phyloP scores from a whole-genome alignment of 2,329 filamentous ascomycete species.

The Ilyonectria robusta region DNA sequence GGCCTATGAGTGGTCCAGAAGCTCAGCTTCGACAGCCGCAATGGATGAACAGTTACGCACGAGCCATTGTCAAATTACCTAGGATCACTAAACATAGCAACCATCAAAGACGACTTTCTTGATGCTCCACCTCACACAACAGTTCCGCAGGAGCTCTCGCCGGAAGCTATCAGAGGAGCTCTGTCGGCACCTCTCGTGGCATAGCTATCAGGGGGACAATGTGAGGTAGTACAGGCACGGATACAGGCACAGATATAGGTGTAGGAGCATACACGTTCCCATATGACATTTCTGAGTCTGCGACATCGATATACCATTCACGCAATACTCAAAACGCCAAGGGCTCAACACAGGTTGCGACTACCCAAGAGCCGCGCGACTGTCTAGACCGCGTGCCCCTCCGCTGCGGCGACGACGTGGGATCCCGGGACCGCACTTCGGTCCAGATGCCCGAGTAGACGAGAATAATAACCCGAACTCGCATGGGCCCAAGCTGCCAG shows the following conservation, averaged over 20 bases:
- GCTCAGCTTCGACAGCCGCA: constrained; percentile 24
- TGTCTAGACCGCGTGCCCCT: constrained; percentile 22
- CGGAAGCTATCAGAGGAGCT: neutral
- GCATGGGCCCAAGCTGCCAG: constrained; percentile 1
- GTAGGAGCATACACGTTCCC: neutral
- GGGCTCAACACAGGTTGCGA: constrained; percentile 8
- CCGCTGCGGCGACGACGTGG: constrained; percentile 9
- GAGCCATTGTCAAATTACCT: constrained; percentile 37
- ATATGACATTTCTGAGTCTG: neutral
- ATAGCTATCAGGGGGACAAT: neutral
- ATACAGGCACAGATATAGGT: neutral
- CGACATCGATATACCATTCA: neutral
- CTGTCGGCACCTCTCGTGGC: neutral
- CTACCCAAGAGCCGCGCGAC: constrained; percentile 7
- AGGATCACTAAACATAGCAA: constrained; percentile 38
- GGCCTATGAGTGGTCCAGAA: constrained; percentile 3
- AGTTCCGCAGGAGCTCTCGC: neutral
- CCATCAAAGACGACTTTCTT: constrained; percentile 25
- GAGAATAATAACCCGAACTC: constrained; percentile 15
- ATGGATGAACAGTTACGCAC: constrained; percentile 34
- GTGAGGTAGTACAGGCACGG: neutral
- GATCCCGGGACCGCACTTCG: constrained; percentile 16
- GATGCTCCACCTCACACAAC: constrained; percentile 17
- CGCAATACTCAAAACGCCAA: constrained; percentile 14
- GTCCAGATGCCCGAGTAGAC: constrained; percentile 12